These are phyloP conservation scores for Mitragyna speciosa DNA, from an alignment of 257 asterid species.

Conservation along the genomic window DNA sequence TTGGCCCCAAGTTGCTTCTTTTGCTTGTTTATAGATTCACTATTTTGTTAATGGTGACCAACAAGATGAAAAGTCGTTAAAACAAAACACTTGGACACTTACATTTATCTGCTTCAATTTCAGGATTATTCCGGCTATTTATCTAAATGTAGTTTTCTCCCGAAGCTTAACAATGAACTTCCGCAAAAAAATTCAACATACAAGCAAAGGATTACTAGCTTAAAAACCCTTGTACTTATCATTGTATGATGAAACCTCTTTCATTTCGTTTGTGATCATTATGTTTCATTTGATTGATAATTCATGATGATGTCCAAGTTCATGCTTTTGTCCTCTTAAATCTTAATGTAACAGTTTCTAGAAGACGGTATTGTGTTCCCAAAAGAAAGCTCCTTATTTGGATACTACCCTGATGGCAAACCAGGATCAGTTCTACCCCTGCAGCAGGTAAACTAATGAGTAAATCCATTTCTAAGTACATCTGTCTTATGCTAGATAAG, in stretches of 20 bases:
- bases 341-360: slow-evolving; percentile 21
- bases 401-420: slow-evolving; percentile 32
- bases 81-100: no score
- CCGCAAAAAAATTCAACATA: slow-evolving; percentile 65
- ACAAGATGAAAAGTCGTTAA: no score
- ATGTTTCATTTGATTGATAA: background rate
- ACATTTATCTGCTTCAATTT: background rate
- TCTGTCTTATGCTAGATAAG: no score
- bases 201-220: slow-evolving; percentile 65
- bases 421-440: slow-evolving; percentile 21
- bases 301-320: background rate
- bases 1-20: no score
- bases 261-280: background rate
- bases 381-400: slow-evolving; percentile 40
- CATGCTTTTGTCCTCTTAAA: background rate
- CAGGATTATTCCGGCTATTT: slow-evolving; percentile 67
- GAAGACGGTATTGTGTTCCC: slow-evolving; percentile 32
- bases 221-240: slow-evolving; percentile 75
- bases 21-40: no score
- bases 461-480: no score
- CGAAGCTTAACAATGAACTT: slow-evolving; percentile 77
- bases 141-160: slow-evolving; percentile 65
- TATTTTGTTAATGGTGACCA: no score
- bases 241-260: slow-evolving; percentile 42
- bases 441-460: slow-evolving; percentile 34